phyloP scores from a whole-genome alignment of 2,329 filamentous ascomycete genomes.

The Sphaerulina musiva region DNA sequence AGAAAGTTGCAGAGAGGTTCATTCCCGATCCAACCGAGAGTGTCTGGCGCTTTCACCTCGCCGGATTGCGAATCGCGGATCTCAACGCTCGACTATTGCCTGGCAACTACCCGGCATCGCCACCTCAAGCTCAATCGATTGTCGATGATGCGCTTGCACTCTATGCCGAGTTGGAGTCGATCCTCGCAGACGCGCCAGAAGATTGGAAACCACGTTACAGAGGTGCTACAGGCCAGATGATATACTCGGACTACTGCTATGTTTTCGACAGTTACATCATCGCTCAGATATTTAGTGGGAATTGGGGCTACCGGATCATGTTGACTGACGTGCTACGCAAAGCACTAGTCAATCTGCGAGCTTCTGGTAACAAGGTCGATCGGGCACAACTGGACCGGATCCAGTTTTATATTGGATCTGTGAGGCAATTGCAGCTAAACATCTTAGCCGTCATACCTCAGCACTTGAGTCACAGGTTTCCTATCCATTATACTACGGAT shows the following conservation, averaged over 20 bases:
- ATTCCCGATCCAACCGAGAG: conserved; percentile 11
- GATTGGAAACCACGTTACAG: conserved; percentile 14
- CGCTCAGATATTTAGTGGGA: conserved; percentile 14
- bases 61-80: conserved; percentile 10
- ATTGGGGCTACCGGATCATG: conserved; percentile 15
- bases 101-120: conserved; percentile 12
- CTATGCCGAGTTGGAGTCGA: conserved; percentile 13
- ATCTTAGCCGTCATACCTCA: conserved; percentile 14
- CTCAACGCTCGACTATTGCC: conserved; percentile 14
- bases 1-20: conserved; percentile 10
- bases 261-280: conserved; percentile 15
- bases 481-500: conserved; percentile 9
- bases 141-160: conserved; percentile 7
- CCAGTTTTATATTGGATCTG: conserved; percentile 4
- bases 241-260: conserved; percentile 16
- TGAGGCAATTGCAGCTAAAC: conserved; percentile 11
- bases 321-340: conserved; percentile 16
- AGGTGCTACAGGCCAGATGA: conserved; percentile 7
- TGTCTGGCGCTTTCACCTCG: conserved; percentile 14
- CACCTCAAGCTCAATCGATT: conserved; percentile 6
- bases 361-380: conserved; percentile 1
- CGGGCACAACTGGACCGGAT: conserved; percentile 8
- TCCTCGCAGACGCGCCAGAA: conserved; percentile 8
- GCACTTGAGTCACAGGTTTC: conserved; percentile 7
- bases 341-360: conserved; percentile 6